A percentile compares a stretch with the other conserved stretches of the same genome.
phyloP scores from a whole-genome alignment of 1,139 yeast species.

The Candida pseudoviswanathii region DNA sequence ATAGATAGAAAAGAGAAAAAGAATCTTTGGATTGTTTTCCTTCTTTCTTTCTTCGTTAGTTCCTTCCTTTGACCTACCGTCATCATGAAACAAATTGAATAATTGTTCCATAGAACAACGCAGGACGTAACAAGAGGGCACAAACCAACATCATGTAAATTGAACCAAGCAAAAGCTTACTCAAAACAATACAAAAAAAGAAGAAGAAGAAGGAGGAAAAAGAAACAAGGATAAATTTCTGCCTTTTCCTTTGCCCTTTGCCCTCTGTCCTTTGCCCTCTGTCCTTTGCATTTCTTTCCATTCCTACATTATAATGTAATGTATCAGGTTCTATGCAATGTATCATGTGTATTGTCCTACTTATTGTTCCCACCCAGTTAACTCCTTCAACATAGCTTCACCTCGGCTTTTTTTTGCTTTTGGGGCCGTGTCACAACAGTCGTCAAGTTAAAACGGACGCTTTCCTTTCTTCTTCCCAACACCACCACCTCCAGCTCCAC shows the following conservation, averaged over 20 bases:
- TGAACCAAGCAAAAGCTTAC: no score
- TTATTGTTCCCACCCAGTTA: background rate
- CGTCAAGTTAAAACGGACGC: conserved; percentile 25
- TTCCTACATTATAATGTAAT: no score
- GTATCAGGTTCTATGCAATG: no score
- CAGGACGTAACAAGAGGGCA: background rate
- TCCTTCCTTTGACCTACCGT: background rate
- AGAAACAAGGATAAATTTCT: no score
- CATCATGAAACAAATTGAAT: background rate
- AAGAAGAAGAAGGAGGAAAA: background rate
- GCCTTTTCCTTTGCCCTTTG: no score
- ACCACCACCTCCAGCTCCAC: background rate
- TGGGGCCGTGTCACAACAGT: background rate
- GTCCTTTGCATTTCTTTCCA: no score
- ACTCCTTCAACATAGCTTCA: background rate
- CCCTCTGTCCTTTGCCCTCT: no score
- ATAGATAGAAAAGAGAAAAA: no score
- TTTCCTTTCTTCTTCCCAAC: conserved; percentile 14
- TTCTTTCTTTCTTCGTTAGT: no score
- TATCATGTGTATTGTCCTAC: no score
- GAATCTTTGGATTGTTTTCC: no score
- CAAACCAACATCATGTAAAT: no score
- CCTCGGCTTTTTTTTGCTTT: background rate
- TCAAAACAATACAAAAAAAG: background rate
- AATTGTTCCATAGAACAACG: background rate